Base-by-base conservation (phyloP, 2,329 filamentous ascomycete species). In the Chrysosporium keratinophilum region DNA sequence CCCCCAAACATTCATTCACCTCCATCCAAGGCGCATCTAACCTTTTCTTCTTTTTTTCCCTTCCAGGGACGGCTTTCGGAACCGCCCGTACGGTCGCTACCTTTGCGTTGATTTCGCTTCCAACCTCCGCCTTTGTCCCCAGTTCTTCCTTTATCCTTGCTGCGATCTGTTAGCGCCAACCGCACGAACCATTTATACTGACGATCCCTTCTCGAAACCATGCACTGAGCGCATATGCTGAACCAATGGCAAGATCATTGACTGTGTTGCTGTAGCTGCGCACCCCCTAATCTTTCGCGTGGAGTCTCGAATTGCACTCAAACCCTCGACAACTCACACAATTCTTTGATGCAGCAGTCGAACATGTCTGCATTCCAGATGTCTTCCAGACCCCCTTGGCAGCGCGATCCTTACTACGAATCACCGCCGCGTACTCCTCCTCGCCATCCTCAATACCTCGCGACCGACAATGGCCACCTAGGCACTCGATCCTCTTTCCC, bases 341-440 rank as follows among this genome's bases (percentile, higher is more conserved):
- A 19, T 20, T 37, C 10, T 37, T 12, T 45, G 2, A 19, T 31
- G 9, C 23, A 43, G 23, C 15, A 15, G 15, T 23, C 7, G 19
- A 42, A 31, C 9, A 54, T 54, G 46, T 33, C 52, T 54, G 43
- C 52, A 14, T 43, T 46, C 37, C 43, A 47, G 23, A 47, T 52
- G 20, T 49, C 54, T 41, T 43, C 45, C 35, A 47, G 37, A 52
- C n/a, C 39, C 42, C 46, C 54, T 28, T 52, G 55, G 34, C 45
- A 58, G 35, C 28, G 48, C 35, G 50, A 65, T 33, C 56, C 59
- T 35, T 58, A 61, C 46, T 58, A 60, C 47, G 39, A 49, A 20
- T 70, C 69, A 14, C 69, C 71, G 50, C 71, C 71, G 45, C 66
- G 63, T 37, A 73, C 71, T 6, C 71, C 71, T 48, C 66, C 69